Conservation (phyloP, 2,329 filamentous ascomycete species). For the Cladophialophora psammophila region DNA sequence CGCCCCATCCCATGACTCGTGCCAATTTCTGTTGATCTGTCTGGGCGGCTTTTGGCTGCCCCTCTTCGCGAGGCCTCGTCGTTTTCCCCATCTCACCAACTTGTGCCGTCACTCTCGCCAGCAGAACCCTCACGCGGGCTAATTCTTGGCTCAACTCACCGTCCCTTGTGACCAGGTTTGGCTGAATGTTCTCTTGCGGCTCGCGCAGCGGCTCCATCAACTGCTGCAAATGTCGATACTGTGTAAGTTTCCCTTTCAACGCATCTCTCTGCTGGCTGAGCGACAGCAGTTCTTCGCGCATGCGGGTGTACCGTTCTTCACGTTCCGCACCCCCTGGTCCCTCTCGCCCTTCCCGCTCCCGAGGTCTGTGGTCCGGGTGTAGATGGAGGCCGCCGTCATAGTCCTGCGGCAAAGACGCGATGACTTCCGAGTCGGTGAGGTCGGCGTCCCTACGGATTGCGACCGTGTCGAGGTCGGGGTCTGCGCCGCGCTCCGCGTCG, state of each 20-base stretch:
- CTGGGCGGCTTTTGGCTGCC: conserved; percentile 26
- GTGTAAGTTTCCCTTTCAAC: conserved; percentile 55
- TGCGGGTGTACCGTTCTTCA: conserved; percentile 48
- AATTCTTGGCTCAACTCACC: conserved; percentile 59
- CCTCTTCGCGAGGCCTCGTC: conserved; percentile 9
- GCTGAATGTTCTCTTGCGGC: conserved; percentile 60
- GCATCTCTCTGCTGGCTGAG: conserved; percentile 56
- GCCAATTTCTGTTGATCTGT: conserved; percentile 45
- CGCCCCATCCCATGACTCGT: conserved; percentile 49
- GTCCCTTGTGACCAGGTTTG: conserved; percentile 62
- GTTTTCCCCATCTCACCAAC: conserved; percentile 43
- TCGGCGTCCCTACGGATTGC: conserved; percentile 26
- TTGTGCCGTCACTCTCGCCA: conserved; percentile 52
- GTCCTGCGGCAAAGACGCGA: conserved; percentile 27
- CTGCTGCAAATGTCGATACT: conserved; percentile 54
- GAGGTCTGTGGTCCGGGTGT: conserved; percentile 7
- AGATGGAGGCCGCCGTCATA: conserved; percentile 26
- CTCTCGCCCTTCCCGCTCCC: not conserved
- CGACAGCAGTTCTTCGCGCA: conserved; percentile 54
- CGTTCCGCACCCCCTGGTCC: not conserved
- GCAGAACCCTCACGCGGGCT: conserved; percentile 57
- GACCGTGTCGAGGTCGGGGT: conserved; percentile 24
- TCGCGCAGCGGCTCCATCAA: conserved; percentile 59
- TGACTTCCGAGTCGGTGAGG: conserved; percentile 21
- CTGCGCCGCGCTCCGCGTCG: conserved; percentile 39